phyloP scores from a whole-genome alignment of 2,329 filamentous ascomycete genomes.

The Penicillium freii region DNA sequence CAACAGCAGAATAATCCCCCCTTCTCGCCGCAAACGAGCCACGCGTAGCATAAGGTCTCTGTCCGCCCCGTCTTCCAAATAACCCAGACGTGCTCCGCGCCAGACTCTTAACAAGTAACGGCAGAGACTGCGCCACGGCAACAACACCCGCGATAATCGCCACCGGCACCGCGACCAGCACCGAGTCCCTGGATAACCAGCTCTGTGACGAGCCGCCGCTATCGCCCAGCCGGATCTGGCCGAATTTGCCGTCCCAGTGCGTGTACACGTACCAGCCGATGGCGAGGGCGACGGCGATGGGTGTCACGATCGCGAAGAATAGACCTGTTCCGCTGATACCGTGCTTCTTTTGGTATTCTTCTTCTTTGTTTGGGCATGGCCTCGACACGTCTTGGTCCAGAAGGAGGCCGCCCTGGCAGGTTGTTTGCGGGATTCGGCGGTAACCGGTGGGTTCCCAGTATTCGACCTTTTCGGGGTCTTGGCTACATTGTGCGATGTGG shows the following conservation, averaged over 20 bases:
- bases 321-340: constrained; percentile 69
- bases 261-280: constrained; percentile 82
- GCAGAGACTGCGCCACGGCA: constrained; percentile 67
- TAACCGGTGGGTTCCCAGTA: constrained; percentile 87
- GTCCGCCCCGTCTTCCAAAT: constrained; percentile 49
- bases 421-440: constrained; percentile 83
- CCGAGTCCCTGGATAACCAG: constrained; percentile 66
- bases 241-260: constrained; percentile 87
- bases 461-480: constrained; percentile 67
- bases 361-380: constrained; percentile 74
- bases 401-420: constrained; percentile 73
- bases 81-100: constrained; percentile 64
- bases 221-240: constrained; percentile 86
- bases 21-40: constrained; percentile 84
- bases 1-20: constrained; percentile 83
- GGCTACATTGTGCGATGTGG: constrained; percentile 56
- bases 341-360: constrained; percentile 75
- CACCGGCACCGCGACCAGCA: constrained; percentile 80
- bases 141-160: constrained; percentile 78
- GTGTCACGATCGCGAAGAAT: constrained; percentile 80
- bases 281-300: constrained; percentile 66
- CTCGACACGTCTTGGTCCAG: constrained; percentile 65
- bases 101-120: constrained; percentile 68
- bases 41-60: constrained; percentile 76
- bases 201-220: constrained; percentile 25